Evolutionary conservation across 2,329 filamentous ascomycete species (phyloP).

Genomic region (Claviceps sp.): DNA sequence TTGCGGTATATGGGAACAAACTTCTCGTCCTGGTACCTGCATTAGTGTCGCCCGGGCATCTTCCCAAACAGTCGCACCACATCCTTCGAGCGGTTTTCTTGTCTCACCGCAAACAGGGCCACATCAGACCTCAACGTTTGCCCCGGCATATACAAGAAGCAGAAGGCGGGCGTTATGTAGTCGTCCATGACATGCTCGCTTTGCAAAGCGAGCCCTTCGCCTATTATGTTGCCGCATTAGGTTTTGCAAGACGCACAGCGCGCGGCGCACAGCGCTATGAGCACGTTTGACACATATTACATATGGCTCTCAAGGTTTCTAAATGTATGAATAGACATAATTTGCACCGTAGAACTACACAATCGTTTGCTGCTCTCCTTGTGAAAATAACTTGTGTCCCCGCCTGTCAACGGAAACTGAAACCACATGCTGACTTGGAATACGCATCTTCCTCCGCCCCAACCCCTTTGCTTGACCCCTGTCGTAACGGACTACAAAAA

Average conservation of each 20-base stretch:
- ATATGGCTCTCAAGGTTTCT: constrained; percentile 14
- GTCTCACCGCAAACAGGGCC: constrained; percentile 2
- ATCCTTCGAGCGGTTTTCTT: background rate
- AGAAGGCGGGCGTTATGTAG: background rate
- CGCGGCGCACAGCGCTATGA: background rate
- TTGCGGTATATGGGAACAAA: background rate
- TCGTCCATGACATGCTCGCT: background rate
- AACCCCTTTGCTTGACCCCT: constrained; percentile 2
- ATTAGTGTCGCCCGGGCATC: background rate
- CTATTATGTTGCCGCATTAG: background rate
- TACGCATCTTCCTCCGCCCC: constrained; percentile 2
- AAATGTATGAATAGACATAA: constrained; percentile 22
- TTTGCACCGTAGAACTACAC: constrained; percentile 29
- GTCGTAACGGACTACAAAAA: constrained; percentile 3
- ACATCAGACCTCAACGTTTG: background rate
- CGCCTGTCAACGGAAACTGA: constrained; percentile 9
- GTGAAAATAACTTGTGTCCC: constrained; percentile 10
- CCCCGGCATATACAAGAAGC: background rate
- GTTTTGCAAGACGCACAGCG: background rate
- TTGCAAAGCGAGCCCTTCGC: background rate
- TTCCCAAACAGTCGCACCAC: constrained; percentile 1
- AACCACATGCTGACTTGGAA: constrained; percentile 13
- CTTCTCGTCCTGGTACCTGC: background rate
- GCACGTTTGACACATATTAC: background rate
- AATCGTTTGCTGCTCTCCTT: constrained; percentile 10